A percentile compares a stretch with the other conserved stretches of the same genome.
These are phyloP conservation scores for Boletus edulis DNA, from an alignment of 768 basidiomycete species.

Conservation along the genomic window DNA sequence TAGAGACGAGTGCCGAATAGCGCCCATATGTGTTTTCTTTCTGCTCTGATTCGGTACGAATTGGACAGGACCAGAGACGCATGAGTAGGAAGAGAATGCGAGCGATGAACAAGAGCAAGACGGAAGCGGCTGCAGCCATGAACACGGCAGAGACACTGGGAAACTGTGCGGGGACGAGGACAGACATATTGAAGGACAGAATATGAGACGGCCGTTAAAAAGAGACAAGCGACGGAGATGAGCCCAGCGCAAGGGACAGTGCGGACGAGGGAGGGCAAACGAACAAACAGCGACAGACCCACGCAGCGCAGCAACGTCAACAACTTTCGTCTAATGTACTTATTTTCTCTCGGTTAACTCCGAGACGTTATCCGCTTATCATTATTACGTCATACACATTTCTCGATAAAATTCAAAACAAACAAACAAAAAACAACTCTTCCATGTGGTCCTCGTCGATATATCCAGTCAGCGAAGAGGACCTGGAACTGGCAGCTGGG, in stretches of 20 bases:
- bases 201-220: slow-evolving; percentile 17
- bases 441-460: not conserved
- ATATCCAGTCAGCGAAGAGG: not conserved
- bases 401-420: not conserved
- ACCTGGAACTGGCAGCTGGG: no score
- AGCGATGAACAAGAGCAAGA: slow-evolving; percentile 29
- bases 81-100: slow-evolving; percentile 27
- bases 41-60: slow-evolving; percentile 10
- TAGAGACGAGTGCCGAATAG: not conserved
- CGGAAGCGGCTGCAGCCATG: slow-evolving; percentile 30
- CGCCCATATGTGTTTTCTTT: slow-evolving; percentile 8
- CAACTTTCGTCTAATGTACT: slow-evolving; percentile 7
- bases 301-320: slow-evolving; percentile 15
- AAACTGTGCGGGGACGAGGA: slow-evolving; percentile 31
- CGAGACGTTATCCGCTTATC: slow-evolving; percentile 14
- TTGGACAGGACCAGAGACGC: slow-evolving; percentile 28
- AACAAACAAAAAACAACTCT: not conserved
- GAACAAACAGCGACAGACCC: slow-evolving; percentile 8
- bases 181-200: slow-evolving; percentile 23
- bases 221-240: slow-evolving; percentile 22
- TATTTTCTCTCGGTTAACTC: slow-evolving; percentile 27
- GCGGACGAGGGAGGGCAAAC: slow-evolving; percentile 8
- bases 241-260: slow-evolving; percentile 15
- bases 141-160: slow-evolving; percentile 30
- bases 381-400: slow-evolving; percentile 11